These are phyloP conservation scores for Capsaspora owczarzaki DNA, from an alignment of 78 protist genomes.

Conservation along the genomic window DNA sequence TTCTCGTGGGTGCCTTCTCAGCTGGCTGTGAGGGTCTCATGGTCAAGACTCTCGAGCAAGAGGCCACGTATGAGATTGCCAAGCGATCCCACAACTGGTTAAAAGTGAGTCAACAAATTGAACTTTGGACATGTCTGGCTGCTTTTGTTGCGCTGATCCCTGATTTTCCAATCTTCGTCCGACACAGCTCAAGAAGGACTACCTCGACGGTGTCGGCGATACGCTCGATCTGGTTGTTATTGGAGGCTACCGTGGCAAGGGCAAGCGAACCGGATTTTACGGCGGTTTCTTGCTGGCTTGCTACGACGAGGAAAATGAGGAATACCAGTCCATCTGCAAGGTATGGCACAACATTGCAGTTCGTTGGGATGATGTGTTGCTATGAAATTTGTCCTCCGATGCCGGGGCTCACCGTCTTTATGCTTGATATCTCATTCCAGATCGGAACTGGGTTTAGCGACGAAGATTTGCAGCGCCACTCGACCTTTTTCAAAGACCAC, in stretches of 20 bases:
- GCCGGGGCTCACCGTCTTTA: neutral
- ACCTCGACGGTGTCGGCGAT: conserved; percentile 91
- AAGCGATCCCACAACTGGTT: conserved; percentile 86
- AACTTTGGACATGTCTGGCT: neutral
- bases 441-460: conserved; percentile 88
- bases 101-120: conserved; percentile 38
- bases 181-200: conserved; percentile 83
- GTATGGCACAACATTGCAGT: neutral
- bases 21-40: conserved; percentile 94
- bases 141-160: neutral
- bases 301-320: conserved; percentile 82
- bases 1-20: neutral
- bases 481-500: conserved; percentile 37
- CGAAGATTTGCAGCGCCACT: conserved; percentile 40
- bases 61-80: conserved; percentile 78
- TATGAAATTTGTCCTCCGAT: neutral
- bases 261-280: conserved; percentile 91
- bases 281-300: conserved; percentile 91
- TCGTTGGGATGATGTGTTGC: too few species aligned
- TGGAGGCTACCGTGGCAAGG: conserved; percentile 92
- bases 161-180: neutral
- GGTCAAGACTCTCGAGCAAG: conserved; percentile 81
- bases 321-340: conserved; percentile 82
- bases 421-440: neutral
- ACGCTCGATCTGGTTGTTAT: conserved; percentile 94